Evolutionary conservation across 2,329 filamentous ascomycete species (phyloP).

Genomic region (Ophiostoma perfectum): DNA sequence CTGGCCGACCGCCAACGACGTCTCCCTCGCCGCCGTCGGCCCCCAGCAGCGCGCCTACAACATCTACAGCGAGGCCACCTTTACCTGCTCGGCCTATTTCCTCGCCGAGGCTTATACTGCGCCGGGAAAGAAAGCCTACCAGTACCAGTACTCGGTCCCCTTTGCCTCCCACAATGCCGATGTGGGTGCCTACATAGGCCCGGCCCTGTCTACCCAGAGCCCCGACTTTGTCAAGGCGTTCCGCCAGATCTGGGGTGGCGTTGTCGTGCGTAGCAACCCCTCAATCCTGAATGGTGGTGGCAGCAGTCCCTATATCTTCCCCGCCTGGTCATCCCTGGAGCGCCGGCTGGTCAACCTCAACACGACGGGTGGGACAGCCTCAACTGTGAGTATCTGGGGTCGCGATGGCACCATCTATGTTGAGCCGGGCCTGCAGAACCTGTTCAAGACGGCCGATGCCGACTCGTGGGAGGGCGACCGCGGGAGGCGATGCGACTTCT

Average conservation of each 20-base stretch:
- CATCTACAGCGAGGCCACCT: constrained; percentile 48
- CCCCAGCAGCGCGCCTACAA: constrained; percentile 48
- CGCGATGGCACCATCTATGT: constrained; percentile 26
- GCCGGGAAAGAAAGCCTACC: constrained; percentile 33
- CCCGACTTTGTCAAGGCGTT: constrained; percentile 28
- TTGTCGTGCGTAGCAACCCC: constrained; percentile 38
- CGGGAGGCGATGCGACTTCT: constrained; percentile 40
- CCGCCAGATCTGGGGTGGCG: constrained; percentile 35
- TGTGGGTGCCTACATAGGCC: constrained; percentile 32
- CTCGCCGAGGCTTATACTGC: constrained; percentile 41
- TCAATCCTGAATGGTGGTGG: not conserved
- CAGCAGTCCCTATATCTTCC: constrained; percentile 1
- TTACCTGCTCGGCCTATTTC: constrained; percentile 51
- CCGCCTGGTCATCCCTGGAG: not conserved
- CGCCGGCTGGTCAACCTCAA: constrained; percentile 20
- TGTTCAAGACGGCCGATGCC: constrained; percentile 38
- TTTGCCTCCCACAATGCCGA: constrained; percentile 36
- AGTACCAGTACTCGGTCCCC: constrained; percentile 41
- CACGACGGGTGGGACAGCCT: constrained; percentile 14
- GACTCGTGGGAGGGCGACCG: constrained; percentile 41
- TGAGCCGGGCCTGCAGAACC: constrained; percentile 30
- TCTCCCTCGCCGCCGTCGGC: constrained; percentile 37
- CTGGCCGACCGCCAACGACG: constrained; percentile 27
- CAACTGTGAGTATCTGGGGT: constrained; percentile 13
- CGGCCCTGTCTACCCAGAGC: constrained; percentile 27